A percentile compares a stretch with the other conserved stretches of the same genome.
phyloP scores from a whole-genome alignment of 1,284 basidiomycete species.

The Phellinidium pouzarii region DNA sequence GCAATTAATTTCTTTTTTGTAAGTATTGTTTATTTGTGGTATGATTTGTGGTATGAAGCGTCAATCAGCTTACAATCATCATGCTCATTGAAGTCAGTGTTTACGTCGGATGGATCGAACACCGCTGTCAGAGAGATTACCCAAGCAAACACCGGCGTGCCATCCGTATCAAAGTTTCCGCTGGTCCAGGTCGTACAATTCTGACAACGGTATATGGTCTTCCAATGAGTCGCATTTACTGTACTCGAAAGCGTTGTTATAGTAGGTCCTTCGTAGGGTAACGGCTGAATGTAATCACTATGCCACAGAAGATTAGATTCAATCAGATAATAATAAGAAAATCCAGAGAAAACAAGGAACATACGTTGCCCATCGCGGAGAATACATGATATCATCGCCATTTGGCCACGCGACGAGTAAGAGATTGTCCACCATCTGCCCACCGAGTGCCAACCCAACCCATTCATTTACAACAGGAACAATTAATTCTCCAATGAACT shows the following conservation, averaged over 20 bases:
- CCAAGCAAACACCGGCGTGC: constrained; percentile 46
- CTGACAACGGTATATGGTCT: constrained; percentile 51
- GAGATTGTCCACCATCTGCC: constrained; percentile 48
- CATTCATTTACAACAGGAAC: constrained; percentile 47
- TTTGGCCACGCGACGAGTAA: constrained; percentile 56
- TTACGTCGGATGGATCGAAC: constrained; percentile 32
- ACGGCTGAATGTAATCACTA: constrained; percentile 41
- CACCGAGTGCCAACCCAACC: constrained; percentile 46
- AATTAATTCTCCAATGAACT: constrained; percentile 59
- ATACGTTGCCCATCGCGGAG: constrained; percentile 46
- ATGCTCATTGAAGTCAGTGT: constrained; percentile 37
- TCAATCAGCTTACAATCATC: constrained; percentile 41
- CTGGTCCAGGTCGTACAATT: constrained; percentile 35
- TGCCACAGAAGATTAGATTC: background rate
- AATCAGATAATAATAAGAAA: constrained; percentile 3
- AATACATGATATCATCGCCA: constrained; percentile 42
- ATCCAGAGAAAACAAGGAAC: background rate
- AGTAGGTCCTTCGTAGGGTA: constrained; percentile 36
- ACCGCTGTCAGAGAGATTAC: constrained; percentile 34
- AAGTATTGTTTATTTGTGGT: too few species aligned
- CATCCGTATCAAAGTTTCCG: constrained; percentile 35
- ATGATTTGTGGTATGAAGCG: too few species aligned
- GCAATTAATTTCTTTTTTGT: too few species aligned
- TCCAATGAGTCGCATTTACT: constrained; percentile 49
- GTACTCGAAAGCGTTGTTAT: constrained; percentile 38